Base-by-base conservation (phyloP, 352 stramenopile genomes). In the Pythium insidiosum region DNA sequence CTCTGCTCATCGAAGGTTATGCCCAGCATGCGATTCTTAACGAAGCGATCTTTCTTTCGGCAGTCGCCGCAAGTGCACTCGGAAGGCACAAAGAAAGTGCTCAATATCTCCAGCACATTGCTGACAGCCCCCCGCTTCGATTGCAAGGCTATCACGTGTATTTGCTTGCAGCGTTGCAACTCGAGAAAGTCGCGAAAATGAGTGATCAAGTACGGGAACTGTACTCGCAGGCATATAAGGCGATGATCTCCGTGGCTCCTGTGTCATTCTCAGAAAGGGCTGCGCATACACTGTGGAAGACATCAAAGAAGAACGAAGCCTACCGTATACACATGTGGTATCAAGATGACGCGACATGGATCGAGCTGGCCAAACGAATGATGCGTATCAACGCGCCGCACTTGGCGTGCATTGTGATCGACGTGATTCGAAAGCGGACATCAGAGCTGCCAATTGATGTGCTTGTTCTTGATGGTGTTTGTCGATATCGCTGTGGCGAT, bases 61-160 rank as follows among this genome's bases (percentile, higher is more conserved):
- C 72, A 4, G 43, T 81, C 6, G 79, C 68, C 28, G 77, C 77
- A 6, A 56, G 63, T 22, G 69, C 65, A 10, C 43, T 89, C 4
- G 48, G 54, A 16, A 77, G 75, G n/a, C 65, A 74, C 37, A 56
- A 51, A 18, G 73, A 89, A 35, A 83, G 72, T 28, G 68, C 73
- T 7, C 68, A 87, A 29, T 87, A 89, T 42, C 82, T 89, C 25
- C 61, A 80, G 40, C 76, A 86, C 47, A 28, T 89, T 24, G 61
- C 73, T 4, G 72, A 87, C 10, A 68, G 68, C 2, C 72, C 74
- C 1, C 73, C 72, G 5, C 64, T 67, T 50, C 68, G 62, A 22
- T 36, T 87, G 1, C 43, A 53, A 21, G 50, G 49, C 12, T 86
- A 86, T 49, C 72, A 84, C 21, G 39, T 89, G 33, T 52, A 73